Evolutionary conservation across 495 filamentous ascomycete species (phyloP), one percentile per base, ranked within the genome.

Genomic region (Halenospora varia): DNA sequence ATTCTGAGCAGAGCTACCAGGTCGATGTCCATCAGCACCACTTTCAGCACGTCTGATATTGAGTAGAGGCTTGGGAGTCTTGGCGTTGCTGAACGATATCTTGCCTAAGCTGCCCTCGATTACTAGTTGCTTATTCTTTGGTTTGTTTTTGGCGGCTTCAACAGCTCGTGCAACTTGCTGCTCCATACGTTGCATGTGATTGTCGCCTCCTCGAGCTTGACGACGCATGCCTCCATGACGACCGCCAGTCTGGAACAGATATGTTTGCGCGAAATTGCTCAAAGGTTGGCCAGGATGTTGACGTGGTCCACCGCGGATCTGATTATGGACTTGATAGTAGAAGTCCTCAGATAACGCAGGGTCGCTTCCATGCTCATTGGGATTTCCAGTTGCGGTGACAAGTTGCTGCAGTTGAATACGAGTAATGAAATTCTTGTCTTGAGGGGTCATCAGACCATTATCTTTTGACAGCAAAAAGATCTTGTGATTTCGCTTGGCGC

Each of bases 371-470:
- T 84, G 76, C 59, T 94, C 90, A 54, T 84, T 88, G 8, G 90
- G 80, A 66, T 90, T 91, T 10, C 92, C 92, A 45, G 92, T 93
- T 26, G 91, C 90, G 3, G 92, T 84, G 45, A 99, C 89, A 23
- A 99, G 81, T 65, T 97, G 95, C 69, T 97, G 95, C 40, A 99
- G 78, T 67, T 99, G 94, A 51, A 99, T 97, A 13, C 95, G 84
- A 10, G 95, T 97, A 56, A 99, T 94, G 68, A 97, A 99, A 66
- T 97, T 99, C 78, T 99, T 99, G 72, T 99, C 94, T 67, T 96
- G 91, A 2, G 95, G 95, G 18, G 95, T 97, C 94, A 99, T 99
- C 54, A 99, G 70, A 23, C 94, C 95, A 66, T 99, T 97, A 64
- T 95, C 92, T 64, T 86, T 89, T 8, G 95, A 96, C 22, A 99